Base-by-base conservation (phyloP, 352 stramenopile species). In the Lagenidium giganteum region DNA sequence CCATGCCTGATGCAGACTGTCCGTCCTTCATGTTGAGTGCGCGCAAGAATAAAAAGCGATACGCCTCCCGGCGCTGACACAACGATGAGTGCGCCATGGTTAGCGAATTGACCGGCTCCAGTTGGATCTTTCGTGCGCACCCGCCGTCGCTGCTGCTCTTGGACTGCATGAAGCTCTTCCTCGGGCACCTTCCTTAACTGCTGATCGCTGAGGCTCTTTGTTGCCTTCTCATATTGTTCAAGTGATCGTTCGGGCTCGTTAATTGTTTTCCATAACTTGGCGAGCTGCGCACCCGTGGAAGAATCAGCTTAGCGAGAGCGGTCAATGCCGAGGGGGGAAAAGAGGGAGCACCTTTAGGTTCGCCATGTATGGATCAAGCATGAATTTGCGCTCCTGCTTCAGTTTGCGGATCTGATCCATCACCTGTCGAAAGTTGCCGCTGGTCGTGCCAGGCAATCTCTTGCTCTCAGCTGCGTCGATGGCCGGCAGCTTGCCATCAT, bases 171-270 rank as follows among this genome's bases (percentile, higher is more conserved):
- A 6, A 69, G n/a, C 28, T 64, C 43, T n/a, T 68, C 57, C 11
- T 38, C 33, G 8, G 55, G 46, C 24, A 83, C 52, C 9, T 35
- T 41, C 13, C 20, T 37, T 8, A 68, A 35, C 2, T 79, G 30
- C 8, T 70, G 69, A 7, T 68, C 57, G 20, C 40, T 64, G 30
- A 85, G 60, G 26, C 41, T 42, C 20, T 37, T 60, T 12, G 51
- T 51, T 0, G 72, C 69, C 21, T 73, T 72, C 23, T 71, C 57
- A 25, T 72, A 85, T 31, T 81, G 65, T 30, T 85, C 72, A 5
- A 83, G 51, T 24, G 56, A 61, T 38, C 67, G 52, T 28, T 59
- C 69, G n/a, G 61, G 48, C 16, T 83, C 69, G 25, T 67, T 70
- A 25, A 85, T 65, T 8, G 54, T 63, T 24, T 48, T 43, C 72